phyloP scores from a whole-genome alignment of 306 rosid genomes.

The Bauhinia variegata region DNA sequence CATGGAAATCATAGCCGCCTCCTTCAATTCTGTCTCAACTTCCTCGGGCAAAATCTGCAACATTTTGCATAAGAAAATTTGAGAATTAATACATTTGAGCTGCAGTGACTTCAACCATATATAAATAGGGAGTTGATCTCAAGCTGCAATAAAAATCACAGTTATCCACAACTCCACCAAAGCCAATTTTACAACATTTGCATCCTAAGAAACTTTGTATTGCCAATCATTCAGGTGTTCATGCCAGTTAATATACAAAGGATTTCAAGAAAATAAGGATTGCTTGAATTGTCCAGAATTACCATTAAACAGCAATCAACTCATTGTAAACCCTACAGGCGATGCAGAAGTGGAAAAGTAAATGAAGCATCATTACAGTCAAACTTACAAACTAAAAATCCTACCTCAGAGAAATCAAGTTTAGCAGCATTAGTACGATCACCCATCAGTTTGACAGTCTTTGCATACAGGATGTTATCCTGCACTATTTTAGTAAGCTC shows the following conservation, averaged over 20 bases:
- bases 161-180: neutral
- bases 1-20: slow-evolving; percentile 72
- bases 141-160: neutral
- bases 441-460: slow-evolving; percentile 65
- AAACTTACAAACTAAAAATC: neutral
- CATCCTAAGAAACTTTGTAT: neutral
- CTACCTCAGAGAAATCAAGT: slow-evolving; percentile 67
- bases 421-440: slow-evolving; percentile 60
- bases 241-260: neutral
- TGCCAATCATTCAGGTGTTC: neutral
- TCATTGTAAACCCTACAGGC: neutral
- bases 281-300: neutral
- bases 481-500: slow-evolving; percentile 64
- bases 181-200: neutral
- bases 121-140: neutral
- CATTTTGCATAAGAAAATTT: neutral
- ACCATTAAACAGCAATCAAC: neutral
- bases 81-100: neutral
- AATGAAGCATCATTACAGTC: neutral
- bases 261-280: neutral
- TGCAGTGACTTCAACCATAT: neutral
- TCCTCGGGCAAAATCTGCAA: slow-evolving; percentile 64
- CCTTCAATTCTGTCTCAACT: slow-evolving; percentile 64
- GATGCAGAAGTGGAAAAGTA: neutral
- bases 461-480: slow-evolving; percentile 66